Conservation (phyloP, 73 alveolate species). For the Halteria grandinella region DNA sequence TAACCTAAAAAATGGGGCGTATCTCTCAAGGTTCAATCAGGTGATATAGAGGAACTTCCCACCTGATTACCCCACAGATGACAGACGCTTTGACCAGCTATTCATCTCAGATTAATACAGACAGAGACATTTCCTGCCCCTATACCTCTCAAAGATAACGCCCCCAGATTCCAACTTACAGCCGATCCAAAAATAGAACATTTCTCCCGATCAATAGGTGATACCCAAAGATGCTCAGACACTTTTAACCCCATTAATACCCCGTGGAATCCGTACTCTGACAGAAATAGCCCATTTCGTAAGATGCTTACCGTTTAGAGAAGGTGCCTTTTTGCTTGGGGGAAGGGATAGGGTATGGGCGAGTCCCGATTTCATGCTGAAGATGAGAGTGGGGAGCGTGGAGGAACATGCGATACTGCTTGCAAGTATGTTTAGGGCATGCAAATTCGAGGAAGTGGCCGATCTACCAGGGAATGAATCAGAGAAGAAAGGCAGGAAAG, state of each 20-base stretch:
- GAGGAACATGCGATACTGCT: constrained; percentile 77
- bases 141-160: constrained; percentile 55
- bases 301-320: constrained; percentile 51
- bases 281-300: constrained; percentile 65
- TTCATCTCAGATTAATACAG: constrained; percentile 37
- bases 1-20: constrained; percentile 1
- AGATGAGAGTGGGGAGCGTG: constrained; percentile 69
- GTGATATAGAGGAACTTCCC: constrained; percentile 45
- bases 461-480: constrained; percentile 14
- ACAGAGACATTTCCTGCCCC: constrained; percentile 51
- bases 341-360: constrained; percentile 60
- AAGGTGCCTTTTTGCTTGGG: neutral
- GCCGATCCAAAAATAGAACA: neutral
- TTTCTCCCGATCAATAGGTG: too few relatives aligned
- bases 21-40: neutral
- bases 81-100: constrained; percentile 29
- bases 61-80: neutral
- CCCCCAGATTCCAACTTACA: constrained; percentile 47
- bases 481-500: constrained; percentile 18
- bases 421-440: constrained; percentile 72
- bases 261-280: constrained; percentile 47
- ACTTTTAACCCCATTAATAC: too few relatives aligned
- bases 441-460: constrained; percentile 34
- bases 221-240: too few relatives aligned
- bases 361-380: constrained; percentile 73